These are phyloP conservation scores for Penicillium sp. DNA, from an alignment of 2,329 filamentous ascomycete species.

Conservation along the genomic window DNA sequence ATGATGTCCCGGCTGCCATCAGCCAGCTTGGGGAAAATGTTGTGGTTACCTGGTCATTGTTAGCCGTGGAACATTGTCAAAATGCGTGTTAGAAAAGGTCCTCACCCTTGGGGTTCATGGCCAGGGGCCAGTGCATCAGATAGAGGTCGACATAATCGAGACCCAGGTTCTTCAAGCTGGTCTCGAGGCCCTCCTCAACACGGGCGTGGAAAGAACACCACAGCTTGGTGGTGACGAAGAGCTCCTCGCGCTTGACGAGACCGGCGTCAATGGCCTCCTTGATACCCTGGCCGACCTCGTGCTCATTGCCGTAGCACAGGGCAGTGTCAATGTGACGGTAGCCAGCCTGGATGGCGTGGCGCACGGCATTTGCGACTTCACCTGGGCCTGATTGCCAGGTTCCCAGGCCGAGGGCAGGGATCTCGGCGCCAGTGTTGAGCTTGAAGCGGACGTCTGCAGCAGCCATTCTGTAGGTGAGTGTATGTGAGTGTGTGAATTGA, in stretches of 20 bases:
- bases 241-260: slow-evolving; percentile 72
- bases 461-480: slow-evolving; percentile 51
- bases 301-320: slow-evolving; percentile 62
- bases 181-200: slow-evolving; percentile 70
- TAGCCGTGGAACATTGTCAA: background rate
- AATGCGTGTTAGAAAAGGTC: background rate
- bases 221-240: slow-evolving; percentile 85
- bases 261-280: slow-evolving; percentile 72
- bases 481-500: background rate
- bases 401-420: slow-evolving; percentile 67
- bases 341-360: slow-evolving; percentile 56
- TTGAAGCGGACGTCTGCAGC: slow-evolving; percentile 58
- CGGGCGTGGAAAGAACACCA: slow-evolving; percentile 80
- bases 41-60: slow-evolving; percentile 37
- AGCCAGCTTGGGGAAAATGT: slow-evolving; percentile 69
- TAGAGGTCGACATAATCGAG: slow-evolving; percentile 82
- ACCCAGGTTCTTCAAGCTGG: slow-evolving; percentile 73
- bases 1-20: slow-evolving; percentile 77
- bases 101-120: slow-evolving; percentile 73
- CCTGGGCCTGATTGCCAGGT: slow-evolving; percentile 68
- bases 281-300: slow-evolving; percentile 79
- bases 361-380: slow-evolving; percentile 63
- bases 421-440: slow-evolving; percentile 67
- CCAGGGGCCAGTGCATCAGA: slow-evolving; percentile 82
- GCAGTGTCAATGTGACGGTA: slow-evolving; percentile 49